Evolutionary conservation across 768 basidiomycete genomes (phyloP).

Genomic region (Suillus subaureus): DNA sequence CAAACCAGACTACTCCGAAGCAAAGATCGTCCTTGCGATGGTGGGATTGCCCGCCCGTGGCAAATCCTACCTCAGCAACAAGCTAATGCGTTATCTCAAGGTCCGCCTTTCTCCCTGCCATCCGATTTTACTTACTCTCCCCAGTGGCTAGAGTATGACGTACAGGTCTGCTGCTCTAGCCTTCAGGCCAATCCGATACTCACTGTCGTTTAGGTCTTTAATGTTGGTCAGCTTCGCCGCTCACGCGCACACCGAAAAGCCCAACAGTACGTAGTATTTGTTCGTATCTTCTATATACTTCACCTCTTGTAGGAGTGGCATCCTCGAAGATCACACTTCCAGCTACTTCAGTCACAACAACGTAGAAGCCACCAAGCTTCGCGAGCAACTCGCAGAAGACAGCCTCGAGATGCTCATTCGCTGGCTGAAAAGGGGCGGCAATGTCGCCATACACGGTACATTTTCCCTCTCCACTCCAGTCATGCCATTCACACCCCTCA

Average conservation of each 20-base stretch:
- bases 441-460: conserved; percentile 96
- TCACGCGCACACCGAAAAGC: conserved; percentile 82
- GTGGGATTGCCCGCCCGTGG: conserved; percentile 97
- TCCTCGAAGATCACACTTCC: conserved; percentile 89
- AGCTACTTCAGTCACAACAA: conserved; percentile 90
- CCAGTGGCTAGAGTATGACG: conserved; percentile 99
- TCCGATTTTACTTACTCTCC: conserved; percentile 5
- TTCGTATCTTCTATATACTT: conserved; percentile 1
- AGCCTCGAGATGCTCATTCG: conserved; percentile 93
- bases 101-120: conserved; percentile 43
- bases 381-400: conserved; percentile 87
- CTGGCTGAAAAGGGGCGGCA: conserved; percentile 94
- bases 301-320: conserved; percentile 57
- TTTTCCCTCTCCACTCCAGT: conserved; percentile 5
- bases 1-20: conserved; percentile 97
- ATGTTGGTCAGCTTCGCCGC: conserved; percentile 92
- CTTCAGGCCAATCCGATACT: conserved; percentile 7
- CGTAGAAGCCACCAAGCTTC: conserved; percentile 67
- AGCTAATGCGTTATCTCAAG: conserved; percentile 93
- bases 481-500: conserved; percentile 31
- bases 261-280: conserved; percentile 54
- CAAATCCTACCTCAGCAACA: conserved; percentile 98
- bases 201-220: conserved; percentile 73
- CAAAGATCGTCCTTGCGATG: conserved; percentile 98
- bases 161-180: conserved; percentile 58